A percentile compares a stretch with the other conserved stretches of the same genome.
These are phyloP conservation scores for Penicillium sp. DNA, from an alignment of 2,329 filamentous ascomycete genomes.

Conservation along the genomic window DNA sequence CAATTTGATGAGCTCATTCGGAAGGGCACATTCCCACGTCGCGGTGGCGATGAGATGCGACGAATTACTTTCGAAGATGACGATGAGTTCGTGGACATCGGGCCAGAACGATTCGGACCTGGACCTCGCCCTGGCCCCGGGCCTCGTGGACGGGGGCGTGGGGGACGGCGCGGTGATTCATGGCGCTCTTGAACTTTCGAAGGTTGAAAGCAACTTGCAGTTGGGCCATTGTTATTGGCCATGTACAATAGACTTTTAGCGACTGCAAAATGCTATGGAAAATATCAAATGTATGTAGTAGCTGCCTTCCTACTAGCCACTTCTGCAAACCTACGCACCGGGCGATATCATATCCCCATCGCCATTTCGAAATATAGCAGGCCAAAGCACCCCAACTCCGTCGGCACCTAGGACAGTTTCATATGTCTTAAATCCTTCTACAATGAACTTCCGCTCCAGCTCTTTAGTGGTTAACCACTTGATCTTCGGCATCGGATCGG, in stretches of 20 bases:
- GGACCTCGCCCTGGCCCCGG: slow-evolving; percentile 15
- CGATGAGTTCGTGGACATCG: slow-evolving; percentile 66
- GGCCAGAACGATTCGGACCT: slow-evolving; percentile 57
- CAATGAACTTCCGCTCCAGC: no score
- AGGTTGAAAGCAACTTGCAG: neutral
- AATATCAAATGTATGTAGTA: neutral
- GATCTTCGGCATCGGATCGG: no score
- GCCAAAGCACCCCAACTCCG: no score
- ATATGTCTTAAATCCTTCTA: no score
- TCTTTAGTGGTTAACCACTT: no score
- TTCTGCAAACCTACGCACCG: no score
- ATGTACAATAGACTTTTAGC: slow-evolving; percentile 13
- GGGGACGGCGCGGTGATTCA: slow-evolving; percentile 26
- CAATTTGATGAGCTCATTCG: slow-evolving; percentile 48
- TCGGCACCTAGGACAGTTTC: no score
- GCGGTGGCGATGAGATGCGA: slow-evolving; percentile 56
- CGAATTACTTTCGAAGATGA: slow-evolving; percentile 70
- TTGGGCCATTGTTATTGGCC: slow-evolving; percentile 1
- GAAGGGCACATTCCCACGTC: slow-evolving; percentile 35
- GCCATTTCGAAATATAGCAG: no score
- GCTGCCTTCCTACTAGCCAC: no score
- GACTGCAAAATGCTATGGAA: neutral
- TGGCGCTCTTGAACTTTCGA: slow-evolving; percentile 23
- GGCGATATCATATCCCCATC: no score
- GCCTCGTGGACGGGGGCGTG: slow-evolving; percentile 33